Evolutionary conservation across 2,329 filamentous ascomycete genomes (phyloP).

Genomic region (Blumeria hordei): DNA sequence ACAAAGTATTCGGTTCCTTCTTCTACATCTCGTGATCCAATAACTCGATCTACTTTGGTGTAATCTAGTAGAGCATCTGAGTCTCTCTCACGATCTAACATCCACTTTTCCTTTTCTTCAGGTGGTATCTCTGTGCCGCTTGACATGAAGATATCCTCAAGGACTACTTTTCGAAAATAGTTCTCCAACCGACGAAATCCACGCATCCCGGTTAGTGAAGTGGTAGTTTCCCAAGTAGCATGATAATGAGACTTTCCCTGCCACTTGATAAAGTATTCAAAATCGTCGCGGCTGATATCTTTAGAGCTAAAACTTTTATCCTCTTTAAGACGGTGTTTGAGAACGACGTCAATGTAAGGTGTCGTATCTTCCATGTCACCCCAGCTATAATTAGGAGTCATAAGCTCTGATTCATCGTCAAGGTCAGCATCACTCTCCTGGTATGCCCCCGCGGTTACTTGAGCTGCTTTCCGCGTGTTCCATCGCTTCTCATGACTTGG

Average conservation of each 20-base stretch:
- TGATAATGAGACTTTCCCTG: constrained; percentile 87
- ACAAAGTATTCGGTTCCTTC: constrained; percentile 72
- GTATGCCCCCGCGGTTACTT: constrained; percentile 36
- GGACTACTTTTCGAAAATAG: constrained; percentile 67
- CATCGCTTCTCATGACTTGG: constrained; percentile 66
- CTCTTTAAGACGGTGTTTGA: constrained; percentile 63
- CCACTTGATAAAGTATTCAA: constrained; percentile 91
- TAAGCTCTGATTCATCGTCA: constrained; percentile 36
- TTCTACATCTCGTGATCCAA: constrained; percentile 58
- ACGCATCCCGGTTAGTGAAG: constrained; percentile 49
- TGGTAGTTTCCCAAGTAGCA: constrained; percentile 76
- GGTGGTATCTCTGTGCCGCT: constrained; percentile 51
- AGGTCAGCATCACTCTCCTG: constrained; percentile 43
- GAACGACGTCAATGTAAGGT: constrained; percentile 72
- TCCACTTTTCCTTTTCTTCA: constrained; percentile 80
- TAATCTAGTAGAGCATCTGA: constrained; percentile 75
- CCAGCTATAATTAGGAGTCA: constrained; percentile 43
- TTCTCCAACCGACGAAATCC: constrained; percentile 83
- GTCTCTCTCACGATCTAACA: constrained; percentile 79
- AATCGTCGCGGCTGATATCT: constrained; percentile 45
- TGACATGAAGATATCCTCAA: constrained; percentile 54
- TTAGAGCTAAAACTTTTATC: constrained; percentile 30
- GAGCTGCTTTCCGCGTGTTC: constrained; percentile 65
- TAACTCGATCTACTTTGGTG: constrained; percentile 79
- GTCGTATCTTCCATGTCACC: constrained; percentile 48